Percentiles rank a stretch among this genome's conserved stretches.
Conservation (phyloP, 192 early-diverging fungal genomes). For the Allomyces macrogynus region DNA sequence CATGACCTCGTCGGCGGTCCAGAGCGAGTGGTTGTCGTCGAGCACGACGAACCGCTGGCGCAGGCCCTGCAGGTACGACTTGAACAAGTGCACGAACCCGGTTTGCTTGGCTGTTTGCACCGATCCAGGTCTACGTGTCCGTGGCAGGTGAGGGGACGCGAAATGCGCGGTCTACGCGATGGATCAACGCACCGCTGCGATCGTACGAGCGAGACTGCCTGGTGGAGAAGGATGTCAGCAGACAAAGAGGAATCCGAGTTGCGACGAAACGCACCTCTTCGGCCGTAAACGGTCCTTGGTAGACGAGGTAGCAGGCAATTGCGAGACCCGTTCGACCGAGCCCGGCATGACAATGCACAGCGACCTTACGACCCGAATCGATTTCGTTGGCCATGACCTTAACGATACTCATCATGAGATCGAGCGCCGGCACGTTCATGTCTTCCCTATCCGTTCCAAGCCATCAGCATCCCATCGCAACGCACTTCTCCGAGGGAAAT, state of each 20-base stretch:
- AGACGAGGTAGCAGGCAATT: constrained; percentile 28
- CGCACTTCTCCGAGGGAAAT: no score
- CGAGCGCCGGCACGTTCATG: constrained; percentile 22
- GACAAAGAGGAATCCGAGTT: background rate
- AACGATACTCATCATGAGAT: constrained; percentile 17
- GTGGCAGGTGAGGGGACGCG: no score
- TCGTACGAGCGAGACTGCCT: background rate
- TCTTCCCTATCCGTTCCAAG: constrained; percentile 6
- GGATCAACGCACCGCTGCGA: background rate
- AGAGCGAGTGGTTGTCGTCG: no score
- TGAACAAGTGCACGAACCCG: background rate
- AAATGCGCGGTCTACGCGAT: no score
- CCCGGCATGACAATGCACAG: constrained; percentile 34
- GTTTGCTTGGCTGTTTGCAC: background rate
- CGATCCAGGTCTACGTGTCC: background rate
- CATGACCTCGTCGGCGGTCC: no score
- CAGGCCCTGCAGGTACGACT: no score
- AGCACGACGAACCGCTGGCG: no score
- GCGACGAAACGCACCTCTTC: background rate
- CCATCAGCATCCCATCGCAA: no score
- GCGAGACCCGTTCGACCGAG: constrained; percentile 21
- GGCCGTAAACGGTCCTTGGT: constrained; percentile 1
- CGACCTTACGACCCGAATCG: constrained; percentile 5
- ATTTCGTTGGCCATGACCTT: constrained; percentile 17
- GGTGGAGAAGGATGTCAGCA: background rate